Conservation (phyloP, 192 early-diverging fungal genomes). For the Geranomyces michiganensis region DNA sequence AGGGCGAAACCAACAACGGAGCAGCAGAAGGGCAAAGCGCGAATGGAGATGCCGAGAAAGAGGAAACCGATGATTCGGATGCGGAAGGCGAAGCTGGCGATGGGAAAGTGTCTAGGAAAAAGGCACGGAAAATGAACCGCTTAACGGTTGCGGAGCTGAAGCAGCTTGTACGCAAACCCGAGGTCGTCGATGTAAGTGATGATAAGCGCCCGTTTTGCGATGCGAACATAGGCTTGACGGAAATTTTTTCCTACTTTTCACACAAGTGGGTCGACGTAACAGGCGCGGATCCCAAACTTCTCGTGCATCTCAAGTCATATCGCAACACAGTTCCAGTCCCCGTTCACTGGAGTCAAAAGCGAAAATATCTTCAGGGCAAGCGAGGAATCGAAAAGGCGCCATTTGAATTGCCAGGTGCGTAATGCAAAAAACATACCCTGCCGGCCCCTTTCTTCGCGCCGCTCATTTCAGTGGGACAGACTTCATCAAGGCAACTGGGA, state of each 20-base stretch:
- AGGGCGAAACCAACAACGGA: background rate
- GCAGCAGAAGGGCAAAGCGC: constrained; percentile 3
- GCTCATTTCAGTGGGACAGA: constrained; percentile 48
- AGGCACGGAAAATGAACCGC: constrained; percentile 56
- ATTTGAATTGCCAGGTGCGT: constrained; percentile 82
- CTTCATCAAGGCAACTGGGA: constrained; percentile 96
- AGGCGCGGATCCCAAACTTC: constrained; percentile 84
- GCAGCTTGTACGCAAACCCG: constrained; percentile 86
- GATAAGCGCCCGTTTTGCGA: background rate
- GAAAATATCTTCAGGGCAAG: constrained; percentile 96
- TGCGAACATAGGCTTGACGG: background rate
- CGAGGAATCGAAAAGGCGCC: constrained; percentile 94
- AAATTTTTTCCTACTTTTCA: background rate
- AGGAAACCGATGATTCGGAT: constrained; percentile 21
- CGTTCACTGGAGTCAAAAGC: constrained; percentile 92
- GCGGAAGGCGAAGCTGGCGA: constrained; percentile 43
- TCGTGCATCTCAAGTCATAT: constrained; percentile 87
- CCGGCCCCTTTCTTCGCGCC: no score
- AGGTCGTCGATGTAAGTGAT: constrained; percentile 83
- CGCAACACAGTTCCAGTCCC: constrained; percentile 96
- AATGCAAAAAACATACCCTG: background rate
- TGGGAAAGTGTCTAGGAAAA: constrained; percentile 50
- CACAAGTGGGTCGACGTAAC: constrained; percentile 92
- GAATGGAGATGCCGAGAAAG: constrained; percentile 31
- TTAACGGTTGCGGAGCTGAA: constrained; percentile 90